Evolutionary conservation across 768 basidiomycete genomes (phyloP), one percentile per base, ranked within the genome.

Genomic region (Cytidiella melzeri): DNA sequence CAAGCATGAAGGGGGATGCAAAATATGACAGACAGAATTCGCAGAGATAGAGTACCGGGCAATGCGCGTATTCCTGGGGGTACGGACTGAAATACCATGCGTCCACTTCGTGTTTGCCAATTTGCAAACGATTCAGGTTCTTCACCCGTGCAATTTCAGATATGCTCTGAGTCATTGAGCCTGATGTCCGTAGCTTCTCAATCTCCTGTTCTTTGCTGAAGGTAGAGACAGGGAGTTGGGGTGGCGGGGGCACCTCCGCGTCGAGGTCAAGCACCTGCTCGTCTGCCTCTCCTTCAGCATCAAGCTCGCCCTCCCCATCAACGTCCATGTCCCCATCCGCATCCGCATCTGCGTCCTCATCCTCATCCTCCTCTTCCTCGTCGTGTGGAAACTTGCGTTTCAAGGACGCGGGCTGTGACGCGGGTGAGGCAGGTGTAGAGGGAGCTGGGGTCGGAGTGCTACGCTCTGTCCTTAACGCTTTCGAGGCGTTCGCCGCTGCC

Each of bases 61-160:
- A 81, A 67, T 98, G 90, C 40, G 96, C 92, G 71, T 91, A 98
- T 71, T 98, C 96, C 69, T 91, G 87, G 10, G 96, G 96, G 71
- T 98, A 99, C 20, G 96, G 96, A 61, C 90, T 93, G 75, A 98
- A 98, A 69, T 99, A 99, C 96, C 96, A 99, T n/a, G 96, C 87
- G 59, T 99, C 96, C 57, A 99, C 91, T 69, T 96, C 92, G 72
- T 96, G 86, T 64, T 80, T 83, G 50, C 96, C 96, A 53, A 99
- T 98, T 66, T 95, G 92, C 24, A 99, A 78, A 51, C 89, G 84
- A 67, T 98, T 96, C 57, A 99, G 77, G 65, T 99, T 99, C 75
- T 98, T 98, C 61, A 99, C 96, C 45, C 96, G 84, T 15, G 95
- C 88, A 59, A 99, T 87, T 72, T 99, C 96, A 44, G 92, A 95